Evolutionary conservation across 1,284 basidiomycete species (phyloP), one percentile per base, ranked within the genome.

Genomic region (Papiliotrema fonsecae): DNA sequence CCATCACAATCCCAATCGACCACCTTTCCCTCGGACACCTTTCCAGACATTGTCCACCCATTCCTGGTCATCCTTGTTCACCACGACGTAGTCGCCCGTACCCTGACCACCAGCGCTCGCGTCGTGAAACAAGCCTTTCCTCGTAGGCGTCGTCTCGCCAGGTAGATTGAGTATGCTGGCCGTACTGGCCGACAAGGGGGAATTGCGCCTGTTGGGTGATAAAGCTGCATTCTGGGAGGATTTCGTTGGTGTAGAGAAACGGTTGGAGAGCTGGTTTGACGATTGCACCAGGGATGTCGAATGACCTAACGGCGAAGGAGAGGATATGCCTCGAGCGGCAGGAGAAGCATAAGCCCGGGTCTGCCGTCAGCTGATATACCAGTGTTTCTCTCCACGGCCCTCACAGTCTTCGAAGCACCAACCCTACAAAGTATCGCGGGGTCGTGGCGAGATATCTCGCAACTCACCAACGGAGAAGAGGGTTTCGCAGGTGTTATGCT

Each of bases 11-110:
- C 30, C 50, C 7, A 64, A 36, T 34, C 51, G 54, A 21, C 63
- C 60, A 10, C 60, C 52, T 52, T 72, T 65, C 22, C 65, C 63
- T 25, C 60, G 50, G 6, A 69, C 62, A 16, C 65, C 64, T 53
- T 69, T 69, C 58, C 68, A 61, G 19, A 70, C 62, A 49, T 67
- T 69, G 49, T 73, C 68, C 10, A 65, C 58, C 68, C 67, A 69
- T 55, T 70, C 67, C 48, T 60, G 60, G 56, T 73, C 67, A 42
- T 65, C 64, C 42, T 65, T 62, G 46, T 70, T 62, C 2, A 69
- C 57, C 48, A 66, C 39, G 11, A 65, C 62, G 39, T 67, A 68
- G 22, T 61, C 61, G 11, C 52, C 62, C 11, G 14, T 28, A 14
- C 54, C 51, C 24, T 38, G 31, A 21, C 45, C 45, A 4, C 19